Conservation (phyloP, 2,329 filamentous ascomycete genomes). For the Fusarium sp. region DNA sequence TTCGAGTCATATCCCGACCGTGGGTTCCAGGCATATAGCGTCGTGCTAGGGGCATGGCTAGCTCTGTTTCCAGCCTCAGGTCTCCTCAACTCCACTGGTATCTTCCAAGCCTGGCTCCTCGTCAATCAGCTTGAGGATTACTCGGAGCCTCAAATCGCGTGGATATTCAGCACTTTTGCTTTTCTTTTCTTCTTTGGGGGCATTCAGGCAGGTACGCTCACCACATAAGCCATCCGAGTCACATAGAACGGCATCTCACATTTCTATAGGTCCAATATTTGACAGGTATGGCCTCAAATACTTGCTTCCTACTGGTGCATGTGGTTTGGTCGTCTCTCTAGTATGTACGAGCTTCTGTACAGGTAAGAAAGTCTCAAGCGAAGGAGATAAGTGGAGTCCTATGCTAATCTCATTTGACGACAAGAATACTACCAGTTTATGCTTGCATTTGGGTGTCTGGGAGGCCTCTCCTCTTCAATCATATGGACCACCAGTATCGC, state of each 20-base stretch:
- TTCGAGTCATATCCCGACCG: not conserved
- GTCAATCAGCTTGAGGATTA: fast-evolving
- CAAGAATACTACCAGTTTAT: not conserved
- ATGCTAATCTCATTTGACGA: not conserved
- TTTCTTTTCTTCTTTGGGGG: not conserved
- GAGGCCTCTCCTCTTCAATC: not conserved
- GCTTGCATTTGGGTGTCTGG: not conserved
- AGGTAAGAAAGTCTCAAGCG: fast-evolving
- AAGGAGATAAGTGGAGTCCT: fast-evolving
- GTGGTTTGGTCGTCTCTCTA: fast-evolving
- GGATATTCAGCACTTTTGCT: not conserved
- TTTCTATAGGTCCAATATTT: not conserved
- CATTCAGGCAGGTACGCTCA: not conserved
- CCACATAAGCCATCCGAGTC: not conserved
- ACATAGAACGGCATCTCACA: not conserved
- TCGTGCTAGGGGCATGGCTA: not conserved
- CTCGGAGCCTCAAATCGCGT: not conserved
- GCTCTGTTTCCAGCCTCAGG: not conserved
- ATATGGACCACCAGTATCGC: not conserved
- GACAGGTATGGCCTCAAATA: not conserved
- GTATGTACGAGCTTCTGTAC: not conserved
- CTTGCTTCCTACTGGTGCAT: not conserved
- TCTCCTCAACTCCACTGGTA: not conserved
- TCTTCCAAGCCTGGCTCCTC: not conserved
- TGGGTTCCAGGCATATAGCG: not conserved